Evolutionary conservation across 495 filamentous ascomycete species (phyloP).

Genomic region (Daldinia vernicosa): DNA sequence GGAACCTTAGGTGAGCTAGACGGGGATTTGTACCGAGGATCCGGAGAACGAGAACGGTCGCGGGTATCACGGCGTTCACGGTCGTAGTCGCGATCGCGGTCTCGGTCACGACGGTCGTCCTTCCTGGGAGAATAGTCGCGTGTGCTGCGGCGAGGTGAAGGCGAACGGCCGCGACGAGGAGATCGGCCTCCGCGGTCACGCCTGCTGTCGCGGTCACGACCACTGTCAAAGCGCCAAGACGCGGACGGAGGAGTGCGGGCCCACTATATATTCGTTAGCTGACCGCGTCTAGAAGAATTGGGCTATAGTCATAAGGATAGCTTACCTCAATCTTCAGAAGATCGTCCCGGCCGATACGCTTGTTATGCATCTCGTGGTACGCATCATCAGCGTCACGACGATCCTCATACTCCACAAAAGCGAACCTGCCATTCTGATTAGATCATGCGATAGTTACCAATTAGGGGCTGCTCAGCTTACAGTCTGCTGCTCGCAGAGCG

Average conservation of each 20-base stretch:
- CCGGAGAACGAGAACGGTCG: conserved; percentile 79
- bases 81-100: conserved; percentile 82
- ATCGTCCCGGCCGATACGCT: conserved; percentile 96
- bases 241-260: conserved; percentile 97
- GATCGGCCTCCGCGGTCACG: conserved; percentile 74
- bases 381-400: conserved; percentile 99
- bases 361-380: conserved; percentile 99
- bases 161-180: conserved; percentile 77
- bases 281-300: background rate
- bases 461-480: conserved; percentile 69
- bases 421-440: conserved; percentile 72
- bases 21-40: conserved; percentile 67
- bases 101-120: conserved; percentile 87
- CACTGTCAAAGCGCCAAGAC: conserved; percentile 97
- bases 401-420: conserved; percentile 99
- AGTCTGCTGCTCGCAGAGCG: conserved; percentile 90
- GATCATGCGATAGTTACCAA: background rate
- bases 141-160: conserved; percentile 78
- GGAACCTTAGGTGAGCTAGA: background rate
- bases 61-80: conserved; percentile 74
- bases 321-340: conserved; percentile 96
- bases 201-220: conserved; percentile 75
- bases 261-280: conserved; percentile 70
- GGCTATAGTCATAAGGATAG: background rate
- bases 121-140: conserved; percentile 90